A percentile compares a stretch with the other conserved stretches of the same genome.
These are phyloP conservation scores for Trichoderma endophyticum DNA, from an alignment of 2,329 filamentous ascomycete genomes.

Conservation along the genomic window DNA sequence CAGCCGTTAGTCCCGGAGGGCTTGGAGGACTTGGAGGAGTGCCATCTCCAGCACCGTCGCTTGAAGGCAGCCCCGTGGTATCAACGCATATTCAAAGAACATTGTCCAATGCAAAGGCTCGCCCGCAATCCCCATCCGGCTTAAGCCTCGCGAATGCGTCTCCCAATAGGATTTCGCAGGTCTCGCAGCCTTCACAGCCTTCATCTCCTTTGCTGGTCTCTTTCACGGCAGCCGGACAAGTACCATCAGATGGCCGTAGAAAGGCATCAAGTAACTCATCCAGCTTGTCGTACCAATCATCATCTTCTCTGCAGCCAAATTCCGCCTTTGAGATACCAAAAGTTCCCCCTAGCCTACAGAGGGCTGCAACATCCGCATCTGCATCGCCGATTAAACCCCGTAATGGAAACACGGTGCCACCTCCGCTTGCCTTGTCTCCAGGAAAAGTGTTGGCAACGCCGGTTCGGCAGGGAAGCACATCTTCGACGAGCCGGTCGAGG, in stretches of 20 bases:
- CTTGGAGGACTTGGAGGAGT: conserved; percentile 31
- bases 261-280: conserved; percentile 92
- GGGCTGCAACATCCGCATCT: conserved; percentile 53
- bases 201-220: conserved; percentile 81
- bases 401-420: conserved; percentile 39
- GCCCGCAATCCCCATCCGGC: conserved; percentile 83
- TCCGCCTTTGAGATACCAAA: conserved; percentile 69
- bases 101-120: conserved; percentile 76
- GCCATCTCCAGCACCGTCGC: conserved; percentile 61
- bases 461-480: conserved; percentile 54
- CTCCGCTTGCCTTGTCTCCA: conserved; percentile 56
- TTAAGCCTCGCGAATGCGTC: conserved; percentile 79
- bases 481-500: conserved; percentile 68
- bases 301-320: conserved; percentile 62
- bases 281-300: conserved; percentile 73
- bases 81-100: conserved; percentile 78
- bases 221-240: conserved; percentile 76
- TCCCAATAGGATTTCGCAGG: conserved; percentile 73
- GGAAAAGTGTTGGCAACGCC: conserved; percentile 61
- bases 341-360: conserved; percentile 56
- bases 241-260: conserved; percentile 69
- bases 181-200: conserved; percentile 59
- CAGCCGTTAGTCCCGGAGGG: conserved; percentile 42
- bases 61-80: conserved; percentile 83
- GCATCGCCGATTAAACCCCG: conserved; percentile 58